Evolutionary conservation across 441 rosid species (phyloP), one percentile per base, ranked within the genome.

Genomic region (Sinapis alba): DNA sequence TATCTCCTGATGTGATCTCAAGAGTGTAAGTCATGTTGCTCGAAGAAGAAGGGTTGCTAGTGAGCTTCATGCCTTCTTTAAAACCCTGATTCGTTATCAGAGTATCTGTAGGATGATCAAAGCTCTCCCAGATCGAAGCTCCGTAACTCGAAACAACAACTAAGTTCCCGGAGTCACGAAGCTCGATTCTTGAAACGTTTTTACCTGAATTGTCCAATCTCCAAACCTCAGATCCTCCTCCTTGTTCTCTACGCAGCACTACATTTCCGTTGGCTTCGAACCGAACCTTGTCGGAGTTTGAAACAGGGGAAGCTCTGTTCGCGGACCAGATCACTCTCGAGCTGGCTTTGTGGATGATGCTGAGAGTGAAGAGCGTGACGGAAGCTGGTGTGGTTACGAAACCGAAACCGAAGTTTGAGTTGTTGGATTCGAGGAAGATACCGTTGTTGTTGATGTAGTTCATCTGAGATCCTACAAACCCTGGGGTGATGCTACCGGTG

Each of bases 161-260:
- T 80, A 95, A 73, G 62, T 95, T 95, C 6, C 99, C 99, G 0
- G 98, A 88, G 72, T 93, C 89, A 74, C 62, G 87, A 75, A 95
- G 72, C 69, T 89, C 91, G 26, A 93, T 83, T 5, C 88, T 88
- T 32, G 97, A 87, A 75, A 82, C 93, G 11, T 80, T 83, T 77
- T 69, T 78, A 12, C 88, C 87, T 7, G 78, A 43, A 1, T 90
- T 81, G 57, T 87, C 80, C 8, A 88, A 73, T n/a, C 74, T 65
- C 99, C 99, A 95, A 64, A 89, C 89, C 18, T 65, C 79, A 12
- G 21, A 51, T 23, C 74, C 83, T 27, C 73, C 82, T 19, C 83
- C 90, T 68, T 76, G 82, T n/a, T 83, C 91, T 69, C 70, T 86
- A 68, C 77, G 80, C 26, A 95, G 81, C 18, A 64, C 85, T 13